These are phyloP conservation scores for Karstenula rhodostoma DNA, from an alignment of 2,329 filamentous ascomycete genomes.

Conservation along the genomic window DNA sequence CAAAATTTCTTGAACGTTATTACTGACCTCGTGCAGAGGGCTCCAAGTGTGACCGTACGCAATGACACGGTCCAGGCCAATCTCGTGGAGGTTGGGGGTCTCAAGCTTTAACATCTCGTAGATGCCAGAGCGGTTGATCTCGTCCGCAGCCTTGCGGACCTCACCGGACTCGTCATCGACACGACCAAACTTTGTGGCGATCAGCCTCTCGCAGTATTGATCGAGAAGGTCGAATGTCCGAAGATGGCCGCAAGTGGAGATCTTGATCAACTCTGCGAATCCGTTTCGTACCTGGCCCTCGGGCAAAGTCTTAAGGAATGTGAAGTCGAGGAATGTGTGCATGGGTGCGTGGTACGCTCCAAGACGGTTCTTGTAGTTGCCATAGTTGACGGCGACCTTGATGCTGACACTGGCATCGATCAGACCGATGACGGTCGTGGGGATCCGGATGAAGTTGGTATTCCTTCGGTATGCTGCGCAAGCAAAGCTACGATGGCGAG, in stretches of 20 bases:
- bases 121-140: constrained; percentile 74
- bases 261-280: constrained; percentile 79
- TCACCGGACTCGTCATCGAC: constrained; percentile 64
- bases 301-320: constrained; percentile 73
- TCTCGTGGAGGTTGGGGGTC: constrained; percentile 77
- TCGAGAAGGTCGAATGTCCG: constrained; percentile 73
- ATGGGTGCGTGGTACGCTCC: constrained; percentile 77
- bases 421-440: constrained; percentile 77
- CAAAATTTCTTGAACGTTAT: not conserved
- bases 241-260: constrained; percentile 73
- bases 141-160: constrained; percentile 68
- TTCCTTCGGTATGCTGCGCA: constrained; percentile 76
- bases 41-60: constrained; percentile 80
- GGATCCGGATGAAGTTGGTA: constrained; percentile 77
- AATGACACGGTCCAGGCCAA: constrained; percentile 75
- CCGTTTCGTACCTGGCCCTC: constrained; percentile 75
- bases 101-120: constrained; percentile 78
- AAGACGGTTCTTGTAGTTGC: constrained; percentile 77
- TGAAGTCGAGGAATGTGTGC: constrained; percentile 77
- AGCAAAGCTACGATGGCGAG: constrained; percentile 52
- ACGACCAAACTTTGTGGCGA: constrained; percentile 70
- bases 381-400: constrained; percentile 81
- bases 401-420: constrained; percentile 80
- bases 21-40: constrained; percentile 65
- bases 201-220: constrained; percentile 73